Evolutionary conservation across 306 rosid species (phyloP).

Genomic region (Dryas drummondii): DNA sequence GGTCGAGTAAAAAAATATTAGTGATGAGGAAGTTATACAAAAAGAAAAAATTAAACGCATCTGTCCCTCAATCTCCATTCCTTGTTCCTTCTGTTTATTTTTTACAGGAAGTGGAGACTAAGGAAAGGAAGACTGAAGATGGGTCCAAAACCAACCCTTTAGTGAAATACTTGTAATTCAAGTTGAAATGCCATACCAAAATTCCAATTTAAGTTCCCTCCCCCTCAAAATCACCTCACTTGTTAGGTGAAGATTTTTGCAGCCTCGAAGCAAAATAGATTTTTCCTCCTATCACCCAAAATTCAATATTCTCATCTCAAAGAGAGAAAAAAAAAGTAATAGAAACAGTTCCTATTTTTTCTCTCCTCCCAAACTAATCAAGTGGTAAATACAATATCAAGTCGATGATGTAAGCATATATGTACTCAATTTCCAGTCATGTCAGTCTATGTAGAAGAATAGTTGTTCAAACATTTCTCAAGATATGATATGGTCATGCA

Average conservation of each 20-base stretch:
- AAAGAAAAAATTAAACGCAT: background rate
- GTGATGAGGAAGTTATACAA: background rate
- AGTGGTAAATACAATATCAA: background rate
- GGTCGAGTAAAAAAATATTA: background rate
- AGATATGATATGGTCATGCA: conserved; percentile 7
- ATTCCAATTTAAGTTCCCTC: background rate
- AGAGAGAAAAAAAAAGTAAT: background rate
- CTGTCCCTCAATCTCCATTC: background rate
- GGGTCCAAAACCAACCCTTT: conserved; percentile 2
- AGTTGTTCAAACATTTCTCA: background rate
- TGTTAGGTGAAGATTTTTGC: background rate
- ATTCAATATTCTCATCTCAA: background rate
- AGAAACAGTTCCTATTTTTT: background rate
- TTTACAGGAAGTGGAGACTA: background rate
- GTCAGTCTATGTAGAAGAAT: background rate
- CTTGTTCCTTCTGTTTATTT: background rate
- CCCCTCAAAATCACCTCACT: background rate
- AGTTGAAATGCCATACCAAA: background rate
- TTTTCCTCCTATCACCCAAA: background rate
- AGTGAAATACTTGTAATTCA: background rate
- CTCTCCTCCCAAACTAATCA: background rate
- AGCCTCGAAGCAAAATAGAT: background rate
- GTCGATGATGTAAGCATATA: background rate
- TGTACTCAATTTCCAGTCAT: background rate
- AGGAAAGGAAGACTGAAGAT: background rate